Percentiles rank a stretch among this genome's conserved stretches.
phyloP scores from a whole-genome alignment of 306 rosid genomes.

The Pyrus betulifolia region DNA sequence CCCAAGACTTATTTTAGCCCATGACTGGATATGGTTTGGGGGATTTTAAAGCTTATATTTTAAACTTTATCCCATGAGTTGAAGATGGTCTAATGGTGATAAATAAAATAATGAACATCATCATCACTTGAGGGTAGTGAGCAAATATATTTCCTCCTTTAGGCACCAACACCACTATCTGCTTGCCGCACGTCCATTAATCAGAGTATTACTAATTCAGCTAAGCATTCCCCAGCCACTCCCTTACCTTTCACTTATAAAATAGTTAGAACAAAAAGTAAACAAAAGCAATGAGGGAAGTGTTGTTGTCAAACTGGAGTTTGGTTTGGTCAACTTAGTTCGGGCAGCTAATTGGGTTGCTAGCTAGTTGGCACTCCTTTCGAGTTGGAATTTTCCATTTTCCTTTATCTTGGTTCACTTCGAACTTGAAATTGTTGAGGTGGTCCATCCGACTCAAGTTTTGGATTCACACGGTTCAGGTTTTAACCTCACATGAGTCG shows the following conservation, averaged over 20 bases:
- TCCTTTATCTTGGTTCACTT: neutral
- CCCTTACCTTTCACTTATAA: neutral
- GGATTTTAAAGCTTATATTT: too few species aligned
- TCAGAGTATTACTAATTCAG: neutral
- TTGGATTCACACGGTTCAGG: neutral
- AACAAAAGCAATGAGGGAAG: neutral
- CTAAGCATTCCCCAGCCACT: neutral
- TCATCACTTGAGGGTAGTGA: too few species aligned
- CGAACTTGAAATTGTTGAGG: neutral
- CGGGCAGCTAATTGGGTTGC: neutral
- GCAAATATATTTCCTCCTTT: neutral
- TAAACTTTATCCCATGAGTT: too few species aligned
- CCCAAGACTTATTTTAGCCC: too few species aligned
- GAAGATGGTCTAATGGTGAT: too few species aligned
- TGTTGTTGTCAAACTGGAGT: neutral
- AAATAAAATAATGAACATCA: too few species aligned
- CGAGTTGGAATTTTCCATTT: neutral
- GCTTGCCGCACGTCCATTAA: neutral
- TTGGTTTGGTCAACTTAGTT: neutral
- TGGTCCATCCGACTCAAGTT: neutral
- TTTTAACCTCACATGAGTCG: neutral
- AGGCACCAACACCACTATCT: neutral
- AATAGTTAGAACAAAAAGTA: neutral
- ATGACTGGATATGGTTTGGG: too few species aligned
- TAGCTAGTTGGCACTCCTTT: neutral